Conservation (phyloP, 208 protist genomes). For the Wallacemonas rigidus region DNA sequence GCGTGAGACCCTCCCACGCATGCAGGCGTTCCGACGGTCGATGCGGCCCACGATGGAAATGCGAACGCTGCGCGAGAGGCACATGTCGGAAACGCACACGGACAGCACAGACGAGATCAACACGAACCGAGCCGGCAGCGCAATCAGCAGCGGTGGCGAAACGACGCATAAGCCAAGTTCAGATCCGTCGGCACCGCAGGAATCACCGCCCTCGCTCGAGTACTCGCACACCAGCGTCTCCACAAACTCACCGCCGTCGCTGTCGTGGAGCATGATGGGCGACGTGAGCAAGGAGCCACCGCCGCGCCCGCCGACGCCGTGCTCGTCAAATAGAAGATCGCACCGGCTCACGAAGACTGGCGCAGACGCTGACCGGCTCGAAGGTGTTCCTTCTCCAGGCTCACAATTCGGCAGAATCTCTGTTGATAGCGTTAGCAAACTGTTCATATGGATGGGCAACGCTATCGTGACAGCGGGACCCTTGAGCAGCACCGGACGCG, state of each 20-base stretch:
- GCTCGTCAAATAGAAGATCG: background rate
- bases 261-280: background rate
- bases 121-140: background rate
- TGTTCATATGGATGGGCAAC: too few species aligned
- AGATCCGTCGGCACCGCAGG: background rate
- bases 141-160: too few species aligned
- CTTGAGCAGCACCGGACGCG: too few species aligned
- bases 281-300: background rate
- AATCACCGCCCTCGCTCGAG: background rate
- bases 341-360: too few species aligned
- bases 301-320: background rate
- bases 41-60: background rate
- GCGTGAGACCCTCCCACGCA: background rate
- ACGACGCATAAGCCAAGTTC: background rate
- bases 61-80: background rate
- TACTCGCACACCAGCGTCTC: background rate
- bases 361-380: too few species aligned
- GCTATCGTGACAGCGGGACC: too few species aligned
- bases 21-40: background rate
- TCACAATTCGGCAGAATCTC: too few species aligned
- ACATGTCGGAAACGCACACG: background rate
- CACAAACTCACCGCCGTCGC: background rate
- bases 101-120: background rate
- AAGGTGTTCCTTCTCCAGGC: too few species aligned
- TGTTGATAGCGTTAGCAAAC: too few species aligned